These are phyloP conservation scores for Ailanthus altissimus DNA, from an alignment of 345 rosid genomes.

Conservation along the genomic window DNA sequence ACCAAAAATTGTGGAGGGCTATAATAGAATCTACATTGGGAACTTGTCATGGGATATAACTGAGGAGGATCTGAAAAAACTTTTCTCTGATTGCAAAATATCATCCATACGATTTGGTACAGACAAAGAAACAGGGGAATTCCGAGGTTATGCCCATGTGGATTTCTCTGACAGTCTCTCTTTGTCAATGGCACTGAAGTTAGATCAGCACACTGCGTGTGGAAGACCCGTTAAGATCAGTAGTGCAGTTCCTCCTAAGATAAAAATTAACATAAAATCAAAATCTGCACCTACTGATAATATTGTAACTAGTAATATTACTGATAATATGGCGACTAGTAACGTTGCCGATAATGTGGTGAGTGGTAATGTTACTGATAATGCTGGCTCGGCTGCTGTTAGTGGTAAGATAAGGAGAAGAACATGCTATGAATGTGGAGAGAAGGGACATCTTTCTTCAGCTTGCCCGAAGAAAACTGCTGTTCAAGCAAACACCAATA, in stretches of 20 bases:
- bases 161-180: conserved; percentile 71
- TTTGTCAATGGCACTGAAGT: conserved; percentile 67
- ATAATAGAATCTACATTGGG: conserved; percentile 82
- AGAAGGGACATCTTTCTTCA: conserved; percentile 77
- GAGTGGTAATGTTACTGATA: background rate
- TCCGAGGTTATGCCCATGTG: conserved; percentile 85
- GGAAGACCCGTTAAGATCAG: conserved; percentile 89
- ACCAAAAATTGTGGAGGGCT: conserved; percentile 73
- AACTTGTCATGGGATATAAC: conserved; percentile 88
- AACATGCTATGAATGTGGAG: conserved; percentile 75
- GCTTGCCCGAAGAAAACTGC: conserved; percentile 63
- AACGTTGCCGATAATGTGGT: background rate
- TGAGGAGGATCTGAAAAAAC: conserved; percentile 64
- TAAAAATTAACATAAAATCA: conserved; percentile 31
- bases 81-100: conserved; percentile 74
- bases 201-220: conserved; percentile 66
- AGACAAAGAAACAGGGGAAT: conserved; percentile 82
- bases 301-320: background rate
- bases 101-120: conserved; percentile 70
- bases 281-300: conserved; percentile 11
- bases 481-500: conserved; percentile 25
- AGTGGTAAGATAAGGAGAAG: conserved; percentile 75
- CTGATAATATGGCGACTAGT: background rate
- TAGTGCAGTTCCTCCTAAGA: conserved; percentile 75
- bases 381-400: conserved; percentile 17